Conservation (phyloP, 129 eudicot genomes). For the Tagetes erecta region DNA sequence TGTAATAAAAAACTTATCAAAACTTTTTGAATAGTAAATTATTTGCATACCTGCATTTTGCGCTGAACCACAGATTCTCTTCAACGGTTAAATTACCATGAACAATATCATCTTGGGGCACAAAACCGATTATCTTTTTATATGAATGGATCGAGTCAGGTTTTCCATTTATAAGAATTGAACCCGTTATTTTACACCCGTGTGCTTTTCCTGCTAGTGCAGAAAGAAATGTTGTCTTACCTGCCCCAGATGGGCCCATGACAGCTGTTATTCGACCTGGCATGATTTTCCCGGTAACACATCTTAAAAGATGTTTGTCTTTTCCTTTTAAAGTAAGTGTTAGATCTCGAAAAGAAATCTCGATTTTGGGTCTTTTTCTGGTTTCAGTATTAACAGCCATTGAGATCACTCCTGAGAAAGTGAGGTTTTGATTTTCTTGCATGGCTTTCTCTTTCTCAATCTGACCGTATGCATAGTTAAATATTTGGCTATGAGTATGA, state of each 20-base stretch:
- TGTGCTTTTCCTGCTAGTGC: slow-evolving; percentile 82
- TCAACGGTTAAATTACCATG: slow-evolving; percentile 88
- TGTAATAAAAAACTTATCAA: not conserved
- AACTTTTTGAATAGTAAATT: not conserved
- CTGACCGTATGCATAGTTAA: slow-evolving; percentile 79
- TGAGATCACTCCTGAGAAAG: slow-evolving; percentile 75
- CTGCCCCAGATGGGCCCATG: slow-evolving; percentile 99
- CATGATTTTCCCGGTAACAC: slow-evolving; percentile 77
- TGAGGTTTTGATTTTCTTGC: slow-evolving; percentile 75
- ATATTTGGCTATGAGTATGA: slow-evolving; percentile 78
- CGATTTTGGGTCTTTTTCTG: slow-evolving; percentile 69
- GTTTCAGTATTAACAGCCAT: slow-evolving; percentile 61
- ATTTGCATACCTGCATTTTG: slow-evolving; percentile 72
- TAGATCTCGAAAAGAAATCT: slow-evolving; percentile 70
- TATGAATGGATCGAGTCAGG: slow-evolving; percentile 73
- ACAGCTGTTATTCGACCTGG: slow-evolving; percentile 85
- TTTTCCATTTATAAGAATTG: slow-evolving; percentile 66
- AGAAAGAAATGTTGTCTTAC: slow-evolving; percentile 89
- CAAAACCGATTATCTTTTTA: slow-evolving; percentile 77
- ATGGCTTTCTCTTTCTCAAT: slow-evolving; percentile 84
- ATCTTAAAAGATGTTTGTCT: slow-evolving; percentile 56
- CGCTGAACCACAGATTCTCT: slow-evolving; percentile 94
- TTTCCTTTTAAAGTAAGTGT: slow-evolving; percentile 83
- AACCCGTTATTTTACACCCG: slow-evolving; percentile 76
- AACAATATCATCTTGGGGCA: slow-evolving; percentile 94